Evolutionary conservation across 1,139 yeast species (phyloP).

Genomic region (Blastobotrys capitulatus): DNA sequence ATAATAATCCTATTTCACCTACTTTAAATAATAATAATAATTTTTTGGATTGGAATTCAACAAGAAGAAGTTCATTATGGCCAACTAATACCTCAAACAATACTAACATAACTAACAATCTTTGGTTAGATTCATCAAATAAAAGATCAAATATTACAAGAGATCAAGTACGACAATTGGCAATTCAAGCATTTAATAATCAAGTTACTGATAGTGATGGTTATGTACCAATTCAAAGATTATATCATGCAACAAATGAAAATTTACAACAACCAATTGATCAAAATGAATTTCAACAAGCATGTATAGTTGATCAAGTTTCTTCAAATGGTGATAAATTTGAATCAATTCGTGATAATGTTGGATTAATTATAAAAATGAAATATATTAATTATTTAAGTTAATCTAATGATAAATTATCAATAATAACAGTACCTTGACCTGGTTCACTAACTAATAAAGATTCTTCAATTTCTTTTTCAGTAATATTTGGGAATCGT

Average conservation of each 20-base stretch:
- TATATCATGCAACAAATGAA: constrained; percentile 28
- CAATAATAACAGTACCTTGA: constrained; percentile 48
- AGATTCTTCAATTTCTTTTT: constrained; percentile 45
- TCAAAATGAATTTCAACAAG: constrained; percentile 30
- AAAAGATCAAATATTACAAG: neutral
- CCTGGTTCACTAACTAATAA: constrained; percentile 56
- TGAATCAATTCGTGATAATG: constrained; percentile 30
- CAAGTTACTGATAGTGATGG: constrained; percentile 24
- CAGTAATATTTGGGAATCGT: constrained; percentile 44
- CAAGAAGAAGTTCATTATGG: neutral
- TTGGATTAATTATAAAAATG: constrained; percentile 30
- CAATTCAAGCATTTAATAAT: constrained; percentile 24
- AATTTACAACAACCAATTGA: constrained; percentile 17
- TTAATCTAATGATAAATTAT: constrained; percentile 20
- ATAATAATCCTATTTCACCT: neutral
- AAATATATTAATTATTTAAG: neutral
- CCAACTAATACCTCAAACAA: neutral
- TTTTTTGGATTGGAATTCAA: neutral
- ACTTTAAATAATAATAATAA: neutral
- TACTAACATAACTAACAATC: neutral
- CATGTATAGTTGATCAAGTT: constrained; percentile 22
- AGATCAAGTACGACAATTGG: constrained; percentile 23
- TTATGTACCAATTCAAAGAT: constrained; percentile 32
- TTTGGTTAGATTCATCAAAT: neutral
- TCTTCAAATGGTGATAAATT: constrained; percentile 18